Base-by-base conservation (phyloP, 208 protist species). In the Plasmodiophora brassicae region DNA sequence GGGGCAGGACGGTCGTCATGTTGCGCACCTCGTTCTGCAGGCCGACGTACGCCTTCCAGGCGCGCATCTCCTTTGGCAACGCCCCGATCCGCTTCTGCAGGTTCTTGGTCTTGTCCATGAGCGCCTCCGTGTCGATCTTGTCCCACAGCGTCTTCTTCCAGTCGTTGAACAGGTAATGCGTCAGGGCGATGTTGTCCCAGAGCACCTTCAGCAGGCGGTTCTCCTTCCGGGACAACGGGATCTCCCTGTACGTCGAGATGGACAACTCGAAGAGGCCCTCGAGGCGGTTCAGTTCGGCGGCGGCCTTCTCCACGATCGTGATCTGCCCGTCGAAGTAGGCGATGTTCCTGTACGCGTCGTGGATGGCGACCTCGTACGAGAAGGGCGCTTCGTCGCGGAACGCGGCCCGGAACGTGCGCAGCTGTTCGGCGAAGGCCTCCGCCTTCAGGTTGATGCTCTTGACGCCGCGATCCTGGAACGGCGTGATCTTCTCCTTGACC, bases 181-280 rank as follows among this genome's bases (percentile, higher is more conserved):
- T 90, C 45, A 95, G 44, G 45, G 45, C 32, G 0, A 89, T 89
- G 84, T 92, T 89, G 86, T 95, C 93, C 93, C 93, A 95, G 22
- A 95, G 46, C 28, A 45, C 54, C 87, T 95, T 95, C 14, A 95
- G 50, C 32, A 93, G 43, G 41, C n/a, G 32, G 20, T 94, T 72
- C 72, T 95, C 93, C 10, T 44, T 50, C 0, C 90, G 28, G 46
- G 71, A 94, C 28, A 84, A 45, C n/a, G 28, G 41, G 0, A 95
- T 90, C 28, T 85, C 10, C 38, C 90, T 88, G 85, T 93, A 93
- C 41, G 89, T 65, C 50, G 85, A 86, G n/a, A 94, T 91, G 46
- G 93, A 95, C 57, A 98, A 92, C 90, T 98, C 96, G 89, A 98
- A 97, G 28, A 98, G 92, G 57, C 97, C 95, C 88, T 98, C 95